Conservation (phyloP, 1,284 basidiomycete species). For the Mycosarcoma mackinlayi region DNA sequence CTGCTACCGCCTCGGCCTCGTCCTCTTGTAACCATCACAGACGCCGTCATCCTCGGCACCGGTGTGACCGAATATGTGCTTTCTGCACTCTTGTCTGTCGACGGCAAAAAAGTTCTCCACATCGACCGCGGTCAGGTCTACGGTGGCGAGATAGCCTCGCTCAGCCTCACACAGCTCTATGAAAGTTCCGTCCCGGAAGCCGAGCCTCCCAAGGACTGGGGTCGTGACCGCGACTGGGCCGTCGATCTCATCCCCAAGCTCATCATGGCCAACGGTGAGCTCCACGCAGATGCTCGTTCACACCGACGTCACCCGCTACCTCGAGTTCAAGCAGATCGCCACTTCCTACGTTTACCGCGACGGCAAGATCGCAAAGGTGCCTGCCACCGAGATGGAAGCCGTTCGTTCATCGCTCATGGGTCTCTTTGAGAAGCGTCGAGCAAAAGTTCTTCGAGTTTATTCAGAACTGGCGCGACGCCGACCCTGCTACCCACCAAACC, state of each 20-base stretch:
- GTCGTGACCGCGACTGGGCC: slow-evolving; percentile 67
- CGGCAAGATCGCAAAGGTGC: slow-evolving; percentile 96
- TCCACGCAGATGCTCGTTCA: slow-evolving; percentile 97
- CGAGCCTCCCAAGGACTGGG: slow-evolving; percentile 71
- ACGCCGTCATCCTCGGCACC: slow-evolving; percentile 75
- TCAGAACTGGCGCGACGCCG: slow-evolving; percentile 93
- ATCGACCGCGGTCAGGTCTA: slow-evolving; percentile 99
- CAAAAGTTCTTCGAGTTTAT: slow-evolving; percentile 99
- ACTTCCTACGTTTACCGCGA: slow-evolving; percentile 98
- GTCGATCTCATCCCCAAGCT: slow-evolving; percentile 68
- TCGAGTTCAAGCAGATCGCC: slow-evolving; percentile 99
- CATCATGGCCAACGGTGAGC: slow-evolving; percentile 97
- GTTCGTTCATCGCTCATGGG: slow-evolving; percentile 95
- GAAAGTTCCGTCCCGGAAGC: slow-evolving; percentile 82
- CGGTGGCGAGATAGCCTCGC: slow-evolving; percentile 94
- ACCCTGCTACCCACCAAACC: slow-evolving; percentile 91
- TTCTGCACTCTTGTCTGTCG: slow-evolving; percentile 85
- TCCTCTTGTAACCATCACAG: slow-evolving; percentile 34
- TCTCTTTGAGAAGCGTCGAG: slow-evolving; percentile 95
- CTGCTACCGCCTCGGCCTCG: too few species aligned
- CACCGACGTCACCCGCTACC: slow-evolving; percentile 97
- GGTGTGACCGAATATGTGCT: slow-evolving; percentile 98
- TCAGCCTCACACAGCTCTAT: slow-evolving; percentile 98
- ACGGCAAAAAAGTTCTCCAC: slow-evolving; percentile 99
- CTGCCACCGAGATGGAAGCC: slow-evolving; percentile 97